Percentiles rank a stretch among this genome's conserved stretches.
phyloP scores from a whole-genome alignment of 768 basidiomycete species.

The Collybia sp. region DNA sequence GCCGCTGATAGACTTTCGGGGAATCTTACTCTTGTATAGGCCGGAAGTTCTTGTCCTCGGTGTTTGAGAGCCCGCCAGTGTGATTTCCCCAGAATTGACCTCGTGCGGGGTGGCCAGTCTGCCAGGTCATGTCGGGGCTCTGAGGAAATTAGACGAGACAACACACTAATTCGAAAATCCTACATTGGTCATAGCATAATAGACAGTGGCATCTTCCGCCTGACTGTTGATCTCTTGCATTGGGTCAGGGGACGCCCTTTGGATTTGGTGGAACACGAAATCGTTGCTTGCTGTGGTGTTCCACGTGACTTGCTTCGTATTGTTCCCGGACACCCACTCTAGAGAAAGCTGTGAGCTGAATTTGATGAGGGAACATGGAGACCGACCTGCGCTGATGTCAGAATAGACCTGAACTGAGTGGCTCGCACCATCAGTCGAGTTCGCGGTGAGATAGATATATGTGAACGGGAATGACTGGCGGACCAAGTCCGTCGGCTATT shows the following conservation, averaged over 20 bases:
- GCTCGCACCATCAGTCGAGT: slow-evolving; percentile 27
- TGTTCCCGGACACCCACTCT: no score
- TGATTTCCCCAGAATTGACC: no score
- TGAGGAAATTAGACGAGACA: no score
- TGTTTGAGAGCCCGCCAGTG: slow-evolving; percentile 34
- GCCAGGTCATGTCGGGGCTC: no score
- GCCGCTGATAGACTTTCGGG: no score
- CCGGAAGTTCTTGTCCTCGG: slow-evolving; percentile 57
- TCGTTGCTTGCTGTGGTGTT: no score
- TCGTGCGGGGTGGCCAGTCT: no score
- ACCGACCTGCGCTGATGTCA: slow-evolving; percentile 35
- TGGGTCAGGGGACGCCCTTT: slow-evolving; percentile 22
- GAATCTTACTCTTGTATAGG: slow-evolving; percentile 23
- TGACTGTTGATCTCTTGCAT: slow-evolving; percentile 39
- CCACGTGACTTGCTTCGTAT: no score
- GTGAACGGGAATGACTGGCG: slow-evolving; percentile 51
- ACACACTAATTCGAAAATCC: slow-evolving; percentile 1
- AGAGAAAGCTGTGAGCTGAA: no score
- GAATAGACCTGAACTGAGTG: slow-evolving; percentile 42
- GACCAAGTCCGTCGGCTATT: slow-evolving; percentile 39
- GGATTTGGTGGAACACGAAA: slow-evolving; percentile 20
- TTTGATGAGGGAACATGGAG: not conserved
- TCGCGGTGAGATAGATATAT: slow-evolving; percentile 34
- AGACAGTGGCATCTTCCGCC: slow-evolving; percentile 45
- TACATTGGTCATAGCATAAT: slow-evolving; percentile 38